phyloP scores from a whole-genome alignment of 2,329 filamentous ascomycete genomes.

The Colletotrichum coccodes region DNA sequence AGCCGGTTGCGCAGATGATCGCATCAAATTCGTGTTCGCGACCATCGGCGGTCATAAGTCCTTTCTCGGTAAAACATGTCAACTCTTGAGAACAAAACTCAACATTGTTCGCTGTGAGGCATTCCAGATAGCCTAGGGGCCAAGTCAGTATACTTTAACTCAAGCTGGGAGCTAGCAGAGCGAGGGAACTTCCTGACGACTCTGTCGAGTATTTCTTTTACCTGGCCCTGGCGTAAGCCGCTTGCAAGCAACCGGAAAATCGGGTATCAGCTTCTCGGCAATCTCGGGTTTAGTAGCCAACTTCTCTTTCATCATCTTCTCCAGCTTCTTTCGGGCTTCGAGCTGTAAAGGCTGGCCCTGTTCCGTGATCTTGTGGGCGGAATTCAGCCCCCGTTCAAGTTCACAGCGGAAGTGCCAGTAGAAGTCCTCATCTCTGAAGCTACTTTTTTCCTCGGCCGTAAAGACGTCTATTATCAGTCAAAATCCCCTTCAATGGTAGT shows the following conservation, averaged over 20 bases:
- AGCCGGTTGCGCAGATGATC: constrained; percentile 13
- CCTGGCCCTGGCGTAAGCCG: neutral
- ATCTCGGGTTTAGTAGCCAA: neutral
- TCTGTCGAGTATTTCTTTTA: neutral
- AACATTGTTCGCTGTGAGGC: neutral
- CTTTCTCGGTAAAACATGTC: neutral
- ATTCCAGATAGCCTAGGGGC: neutral
- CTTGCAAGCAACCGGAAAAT: constrained; percentile 1
- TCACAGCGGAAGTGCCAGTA: neutral
- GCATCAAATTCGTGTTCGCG: neutral
- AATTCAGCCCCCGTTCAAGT: neutral
- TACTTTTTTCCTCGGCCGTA: neutral
- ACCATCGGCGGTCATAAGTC: neutral
- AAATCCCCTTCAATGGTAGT: too few relatives aligned
- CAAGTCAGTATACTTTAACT: neutral
- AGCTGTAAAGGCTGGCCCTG: neutral
- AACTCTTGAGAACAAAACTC: neutral
- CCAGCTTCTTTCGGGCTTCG: neutral
- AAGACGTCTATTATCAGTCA: neutral
- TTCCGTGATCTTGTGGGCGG: neutral
- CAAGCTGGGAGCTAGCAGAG: neutral
- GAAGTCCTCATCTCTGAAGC: neutral
- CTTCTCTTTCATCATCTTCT: neutral
- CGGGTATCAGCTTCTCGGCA: neutral
- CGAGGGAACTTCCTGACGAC: too few relatives aligned